phyloP scores from a whole-genome alignment of 306 rosid genomes.

The Begonia loranthoides region DNA sequence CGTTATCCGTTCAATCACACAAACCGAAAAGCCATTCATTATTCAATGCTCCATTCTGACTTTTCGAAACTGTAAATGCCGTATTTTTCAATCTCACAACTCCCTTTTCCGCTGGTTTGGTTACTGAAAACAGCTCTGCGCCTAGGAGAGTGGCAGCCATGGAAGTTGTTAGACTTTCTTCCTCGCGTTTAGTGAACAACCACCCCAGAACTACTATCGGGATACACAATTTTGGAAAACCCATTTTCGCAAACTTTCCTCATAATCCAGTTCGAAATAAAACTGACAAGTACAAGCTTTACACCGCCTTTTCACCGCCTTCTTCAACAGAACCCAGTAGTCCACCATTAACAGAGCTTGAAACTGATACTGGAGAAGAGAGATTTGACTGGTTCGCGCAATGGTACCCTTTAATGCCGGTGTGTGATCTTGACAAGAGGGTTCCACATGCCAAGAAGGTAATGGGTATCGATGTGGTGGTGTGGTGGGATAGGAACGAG shows the following conservation, averaged over 20 bases:
- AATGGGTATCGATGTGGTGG: conserved; percentile 67
- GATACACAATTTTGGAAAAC: background rate
- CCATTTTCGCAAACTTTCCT: background rate
- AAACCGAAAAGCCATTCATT: too few species aligned
- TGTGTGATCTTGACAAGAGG: conserved; percentile 71
- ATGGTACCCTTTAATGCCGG: conserved; percentile 81
- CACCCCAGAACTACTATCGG: background rate
- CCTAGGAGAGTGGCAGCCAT: background rate
- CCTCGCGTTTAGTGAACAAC: background rate
- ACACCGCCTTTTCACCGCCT: conserved; percentile 27
- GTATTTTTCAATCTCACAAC: too few species aligned
- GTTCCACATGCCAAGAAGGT: conserved; percentile 60
- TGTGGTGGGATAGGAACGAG: conserved; percentile 87
- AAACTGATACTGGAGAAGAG: conserved; percentile 4
- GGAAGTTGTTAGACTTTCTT: background rate
- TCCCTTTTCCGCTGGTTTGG: too few species aligned
- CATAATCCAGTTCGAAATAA: background rate
- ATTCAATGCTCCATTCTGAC: background rate
- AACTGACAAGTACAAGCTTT: background rate
- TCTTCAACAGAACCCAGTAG: conserved; percentile 25
- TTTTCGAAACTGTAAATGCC: background rate
- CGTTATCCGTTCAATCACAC: too few species aligned
- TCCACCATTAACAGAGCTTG: conserved; percentile 7
- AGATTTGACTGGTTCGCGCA: conserved; percentile 68
- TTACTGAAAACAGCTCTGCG: too few species aligned